phyloP scores from a whole-genome alignment of 495 filamentous ascomycete species.

The Gamarada debralockiae region DNA sequence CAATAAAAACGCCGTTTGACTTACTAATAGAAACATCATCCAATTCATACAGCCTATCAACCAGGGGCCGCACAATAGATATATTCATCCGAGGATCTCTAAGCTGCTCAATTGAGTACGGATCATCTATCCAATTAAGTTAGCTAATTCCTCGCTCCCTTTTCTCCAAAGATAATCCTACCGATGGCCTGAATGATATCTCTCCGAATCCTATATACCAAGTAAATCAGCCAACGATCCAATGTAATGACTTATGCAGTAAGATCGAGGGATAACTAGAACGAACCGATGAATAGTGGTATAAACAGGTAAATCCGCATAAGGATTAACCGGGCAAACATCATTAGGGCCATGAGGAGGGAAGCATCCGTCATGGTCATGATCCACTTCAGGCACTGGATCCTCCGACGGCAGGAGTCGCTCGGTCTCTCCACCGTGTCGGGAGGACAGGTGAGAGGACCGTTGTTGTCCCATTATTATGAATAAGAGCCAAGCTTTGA shows the following conservation, averaged over 20 bases:
- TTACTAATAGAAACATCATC: slow-evolving; percentile 63
- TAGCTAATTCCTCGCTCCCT: background rate
- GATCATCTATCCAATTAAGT: slow-evolving; percentile 43
- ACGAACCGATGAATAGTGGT: slow-evolving; percentile 40
- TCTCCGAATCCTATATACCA: slow-evolving; percentile 21
- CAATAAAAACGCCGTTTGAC: too few relatives aligned
- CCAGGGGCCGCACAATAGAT: slow-evolving; percentile 62
- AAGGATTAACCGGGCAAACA: slow-evolving; percentile 20
- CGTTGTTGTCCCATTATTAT: slow-evolving; percentile 16
- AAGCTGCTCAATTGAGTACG: slow-evolving; percentile 63
- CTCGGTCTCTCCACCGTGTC: background rate
- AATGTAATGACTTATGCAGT: background rate
- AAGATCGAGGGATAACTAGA: background rate
- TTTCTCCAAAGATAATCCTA: slow-evolving; percentile 1
- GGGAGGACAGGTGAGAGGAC: background rate
- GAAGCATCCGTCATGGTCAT: slow-evolving; percentile 22
- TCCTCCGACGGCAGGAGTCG: slow-evolving; percentile 1
- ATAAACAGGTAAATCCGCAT: slow-evolving; percentile 36
- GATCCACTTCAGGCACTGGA: slow-evolving; percentile 1
- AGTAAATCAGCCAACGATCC: background rate
- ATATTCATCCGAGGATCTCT: slow-evolving; percentile 66
- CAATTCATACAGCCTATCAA: slow-evolving; percentile 64
- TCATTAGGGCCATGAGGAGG: slow-evolving; percentile 20
- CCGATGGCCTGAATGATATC: slow-evolving; percentile 34
- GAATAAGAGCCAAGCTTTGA: too few relatives aligned